Conservation (phyloP, 2,329 filamentous ascomycete genomes). For the Fusarium devonianum region DNA sequence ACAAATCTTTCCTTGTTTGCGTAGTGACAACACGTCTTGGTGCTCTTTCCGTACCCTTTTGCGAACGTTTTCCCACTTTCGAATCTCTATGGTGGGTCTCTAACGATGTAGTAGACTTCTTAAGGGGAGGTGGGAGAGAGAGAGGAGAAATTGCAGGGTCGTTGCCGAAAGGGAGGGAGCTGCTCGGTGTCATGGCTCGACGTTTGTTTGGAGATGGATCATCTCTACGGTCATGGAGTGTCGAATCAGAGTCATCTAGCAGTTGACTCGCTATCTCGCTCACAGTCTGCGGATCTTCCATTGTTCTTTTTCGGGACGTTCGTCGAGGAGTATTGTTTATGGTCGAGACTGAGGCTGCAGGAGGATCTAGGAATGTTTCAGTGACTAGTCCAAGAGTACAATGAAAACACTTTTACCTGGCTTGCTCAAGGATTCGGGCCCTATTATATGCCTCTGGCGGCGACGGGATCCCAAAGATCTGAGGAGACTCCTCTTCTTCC, state of each 20-base stretch:
- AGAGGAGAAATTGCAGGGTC: constrained; percentile 14
- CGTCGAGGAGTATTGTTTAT: constrained; percentile 9
- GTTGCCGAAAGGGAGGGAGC: background rate
- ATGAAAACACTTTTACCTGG: constrained; percentile 31
- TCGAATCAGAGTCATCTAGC: constrained; percentile 37
- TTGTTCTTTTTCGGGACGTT: constrained; percentile 17
- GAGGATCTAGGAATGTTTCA: constrained; percentile 10
- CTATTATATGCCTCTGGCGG: constrained; percentile 31
- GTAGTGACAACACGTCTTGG: constrained; percentile 27
- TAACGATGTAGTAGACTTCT: background rate
- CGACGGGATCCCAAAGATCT: constrained; percentile 40
- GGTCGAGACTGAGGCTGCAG: background rate
- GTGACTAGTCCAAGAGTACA: background rate
- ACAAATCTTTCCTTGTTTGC: constrained; percentile 13
- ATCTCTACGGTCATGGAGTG: constrained; percentile 6
- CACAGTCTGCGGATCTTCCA: constrained; percentile 17
- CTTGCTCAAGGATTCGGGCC: constrained; percentile 22
- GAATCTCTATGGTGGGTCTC: constrained; percentile 7
- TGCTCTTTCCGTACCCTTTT: constrained; percentile 5
- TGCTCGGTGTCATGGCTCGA: constrained; percentile 5
- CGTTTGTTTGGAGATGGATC: constrained; percentile 14
- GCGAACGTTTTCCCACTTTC: constrained; percentile 20
- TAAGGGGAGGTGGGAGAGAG: constrained; percentile 17
- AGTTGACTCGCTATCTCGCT: constrained; percentile 44
- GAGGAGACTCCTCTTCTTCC: constrained; percentile 44